Evolutionary conservation across 306 rosid species (phyloP), one percentile per base, ranked within the genome.

Genomic region (Rosa persica): DNA sequence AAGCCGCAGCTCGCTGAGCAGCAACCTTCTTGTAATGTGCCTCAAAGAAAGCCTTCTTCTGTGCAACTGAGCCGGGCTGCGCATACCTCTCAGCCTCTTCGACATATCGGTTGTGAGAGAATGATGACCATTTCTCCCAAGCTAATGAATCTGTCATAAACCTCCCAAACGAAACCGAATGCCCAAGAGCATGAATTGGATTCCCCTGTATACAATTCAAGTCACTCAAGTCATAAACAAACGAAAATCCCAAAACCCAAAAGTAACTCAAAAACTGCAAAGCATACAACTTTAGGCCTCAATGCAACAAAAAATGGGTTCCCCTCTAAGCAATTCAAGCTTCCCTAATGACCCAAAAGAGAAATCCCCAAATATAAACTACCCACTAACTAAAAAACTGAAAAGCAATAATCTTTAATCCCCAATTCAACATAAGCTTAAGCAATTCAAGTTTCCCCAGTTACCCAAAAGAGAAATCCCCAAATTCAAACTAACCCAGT

Each of bases 1-100:
- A 81, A 12, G 91, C 93, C 3, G 97, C 92, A 0, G 90, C 90
- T 61, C 88, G 88, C 66, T 91, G 92, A 83, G 98, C 98, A 23
- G 98, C 98, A 44, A 95, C 76, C 65, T 89, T 95, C 87, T 86
- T 95, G 90, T 95, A 95, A 77, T 95, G 98, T 67, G 98, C 98
- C 87, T 95, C 98, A 86, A 95, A 95, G 90, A 95, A 95, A 60
- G 98, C 98, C 77, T 95, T 95, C 89, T 95, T 95, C 85, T 92
- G 98, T 1, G 98, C 98, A 54, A 95, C 98, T 15, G 98, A 91
- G 20, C 98, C 98, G 0, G 98, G 98, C 12, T 83, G 82, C 11
- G 98, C 82, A 70, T 38, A 86, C 86, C 89, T 86, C 89, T 95
- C 98, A 0, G 98, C 98, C 81, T 95, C 98, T 81, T 95, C 98